Base-by-base conservation (phyloP, 176 grass and related monocot genomes). In the Secale cereale region DNA sequence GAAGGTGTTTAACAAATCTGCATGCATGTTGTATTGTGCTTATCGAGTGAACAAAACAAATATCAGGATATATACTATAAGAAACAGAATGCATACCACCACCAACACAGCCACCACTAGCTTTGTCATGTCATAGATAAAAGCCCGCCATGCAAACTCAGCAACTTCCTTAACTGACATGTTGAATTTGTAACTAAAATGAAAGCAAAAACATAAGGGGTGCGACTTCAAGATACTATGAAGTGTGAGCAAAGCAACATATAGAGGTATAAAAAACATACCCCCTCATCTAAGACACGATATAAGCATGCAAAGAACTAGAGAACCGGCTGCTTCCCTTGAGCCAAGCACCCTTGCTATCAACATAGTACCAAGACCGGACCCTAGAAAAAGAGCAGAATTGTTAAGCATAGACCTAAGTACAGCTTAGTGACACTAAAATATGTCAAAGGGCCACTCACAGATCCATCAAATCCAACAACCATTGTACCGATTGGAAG, bases 301-400 rank as follows among this genome's bases (percentile, higher is more conserved):
- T 98, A 98, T 98, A 98, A 81, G 96, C 96, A 82, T 98, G 95
- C 15, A 91, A 91, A 33, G 93, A 95, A 84, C 93, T 93, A 78
- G 93, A 98, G 77, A 98, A 98, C 16, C 88, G 84, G 76, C 91
- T 98, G 75, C 68, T 90, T 45, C 96, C 96, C 83, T 89, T 82
- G 3, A 95, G 89, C 77, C 96, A 94, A 29, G 91, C 96, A 66
- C 96, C 96, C 89, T 98, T 93, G 25, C 92, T 98, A 57, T 98
- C 96, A 86, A 98, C 96, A 86, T 98, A 98, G 66, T 95, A 98
- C 67, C 12, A 98, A 89, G 11, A 93, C 93, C 69, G 96, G 96
- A 19, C 93, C 96, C 96, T 98, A 76, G 39, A 88, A 25, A 23
- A 66, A 90, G 57, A 75, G 8, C 70, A 15, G 13, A 62, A 48